A percentile compares a stretch with the other conserved stretches of the same genome.
These are phyloP conservation scores for Vigna radiata DNA, from an alignment of 306 rosid species.

Conservation along the genomic window DNA sequence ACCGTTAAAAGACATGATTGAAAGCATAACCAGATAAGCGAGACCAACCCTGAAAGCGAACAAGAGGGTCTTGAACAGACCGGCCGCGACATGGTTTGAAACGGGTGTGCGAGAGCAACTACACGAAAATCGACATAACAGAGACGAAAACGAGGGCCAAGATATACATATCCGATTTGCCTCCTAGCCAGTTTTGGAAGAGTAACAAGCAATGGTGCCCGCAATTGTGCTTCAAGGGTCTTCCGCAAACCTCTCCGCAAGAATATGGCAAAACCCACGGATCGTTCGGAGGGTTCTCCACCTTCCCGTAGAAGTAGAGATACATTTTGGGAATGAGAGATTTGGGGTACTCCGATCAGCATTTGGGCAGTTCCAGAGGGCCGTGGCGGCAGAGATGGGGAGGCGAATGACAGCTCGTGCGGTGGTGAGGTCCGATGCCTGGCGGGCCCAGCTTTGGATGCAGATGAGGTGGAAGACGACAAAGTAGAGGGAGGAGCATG, in stretches of 20 bases:
- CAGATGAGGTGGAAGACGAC: constrained; percentile 85
- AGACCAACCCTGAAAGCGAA: constrained; percentile 65
- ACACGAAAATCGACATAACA: constrained; percentile 54
- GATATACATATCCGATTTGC: constrained; percentile 60
- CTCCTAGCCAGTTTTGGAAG: constrained; percentile 74
- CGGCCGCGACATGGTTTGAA: constrained; percentile 48
- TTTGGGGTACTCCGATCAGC: constrained; percentile 70
- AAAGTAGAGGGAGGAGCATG: constrained; percentile 86
- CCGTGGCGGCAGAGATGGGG: too few species aligned
- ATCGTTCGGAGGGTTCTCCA: too few species aligned
- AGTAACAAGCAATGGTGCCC: too few species aligned
- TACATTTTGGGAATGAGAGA: constrained; percentile 79
- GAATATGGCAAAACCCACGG: too few species aligned
- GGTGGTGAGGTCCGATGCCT: too few species aligned
- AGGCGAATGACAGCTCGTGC: too few species aligned
- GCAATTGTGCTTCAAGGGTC: too few species aligned
- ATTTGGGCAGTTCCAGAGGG: too few species aligned
- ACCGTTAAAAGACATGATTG: constrained; percentile 83
- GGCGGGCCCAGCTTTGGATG: too few species aligned
- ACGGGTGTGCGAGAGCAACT: constrained; percentile 61
- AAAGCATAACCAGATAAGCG: constrained; percentile 79
- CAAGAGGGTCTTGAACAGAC: constrained; percentile 61
- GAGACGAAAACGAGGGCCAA: constrained; percentile 64
- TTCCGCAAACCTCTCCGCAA: too few species aligned
- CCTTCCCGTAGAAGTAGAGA: too few species aligned